phyloP scores from a whole-genome alignment of 257 asterid genomes.

The Salvia splendens region DNA sequence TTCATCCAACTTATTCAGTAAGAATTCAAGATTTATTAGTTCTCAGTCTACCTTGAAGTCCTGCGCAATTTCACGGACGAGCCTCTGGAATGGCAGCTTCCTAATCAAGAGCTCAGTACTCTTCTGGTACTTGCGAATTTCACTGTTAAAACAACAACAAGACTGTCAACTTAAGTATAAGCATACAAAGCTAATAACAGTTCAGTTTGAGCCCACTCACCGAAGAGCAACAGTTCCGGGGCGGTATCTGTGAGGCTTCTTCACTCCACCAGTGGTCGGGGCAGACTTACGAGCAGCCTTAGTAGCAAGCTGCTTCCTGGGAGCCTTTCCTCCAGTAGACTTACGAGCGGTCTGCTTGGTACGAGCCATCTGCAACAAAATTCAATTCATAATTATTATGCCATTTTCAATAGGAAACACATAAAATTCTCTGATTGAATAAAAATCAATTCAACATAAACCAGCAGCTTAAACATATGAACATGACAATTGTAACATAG shows the following conservation, averaged over 20 bases:
- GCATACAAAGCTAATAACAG: not conserved
- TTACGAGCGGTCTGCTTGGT: slow-evolving; percentile 69
- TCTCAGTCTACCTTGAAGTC: slow-evolving; percentile 47
- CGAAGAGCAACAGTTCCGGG: slow-evolving; percentile 72
- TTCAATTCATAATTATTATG: not conserved
- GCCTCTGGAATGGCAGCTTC: slow-evolving; percentile 67
- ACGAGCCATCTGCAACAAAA: slow-evolving; percentile 50
- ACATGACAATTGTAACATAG: not conserved
- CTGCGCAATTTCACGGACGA: slow-evolving; percentile 68
- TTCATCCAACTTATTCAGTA: not conserved
- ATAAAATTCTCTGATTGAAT: not conserved
- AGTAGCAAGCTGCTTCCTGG: slow-evolving; percentile 65
- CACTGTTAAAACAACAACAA: slow-evolving; percentile 31
- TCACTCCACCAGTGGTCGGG: slow-evolving; percentile 66
- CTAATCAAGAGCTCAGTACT: slow-evolving; percentile 67
- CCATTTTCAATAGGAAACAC: not conserved
- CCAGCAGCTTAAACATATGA: not conserved
- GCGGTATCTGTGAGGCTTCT: slow-evolving; percentile 64
- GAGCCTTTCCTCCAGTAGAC: slow-evolving; percentile 69
- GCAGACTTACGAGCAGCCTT: slow-evolving; percentile 73
- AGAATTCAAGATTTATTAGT: not conserved
- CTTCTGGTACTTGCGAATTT: slow-evolving; percentile 59
- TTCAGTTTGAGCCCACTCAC: slow-evolving; percentile 25
- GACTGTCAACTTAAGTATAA: not conserved
- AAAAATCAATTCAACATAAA: not conserved